A percentile compares a stretch with the other conserved stretches of the same genome.
phyloP scores from a whole-genome alignment of 495 filamentous ascomycete genomes.

The Xylaria venustula region DNA sequence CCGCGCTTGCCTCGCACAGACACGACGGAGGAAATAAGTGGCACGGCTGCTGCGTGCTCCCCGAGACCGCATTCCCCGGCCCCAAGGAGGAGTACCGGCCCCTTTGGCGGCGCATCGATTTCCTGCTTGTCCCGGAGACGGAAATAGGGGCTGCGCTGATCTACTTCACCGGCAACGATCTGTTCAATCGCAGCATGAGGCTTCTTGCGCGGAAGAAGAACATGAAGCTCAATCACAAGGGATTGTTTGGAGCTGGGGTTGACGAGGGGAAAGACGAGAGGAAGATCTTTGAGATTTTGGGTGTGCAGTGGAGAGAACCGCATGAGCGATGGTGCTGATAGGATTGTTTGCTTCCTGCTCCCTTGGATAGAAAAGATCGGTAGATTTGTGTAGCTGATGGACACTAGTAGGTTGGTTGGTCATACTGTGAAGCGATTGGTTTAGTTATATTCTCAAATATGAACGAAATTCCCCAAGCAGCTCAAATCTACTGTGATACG shows the following conservation, averaged over 20 bases:
- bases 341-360: neutral
- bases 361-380: no score
- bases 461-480: no score
- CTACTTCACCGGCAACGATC: constrained; percentile 96
- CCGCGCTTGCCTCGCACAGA: constrained; percentile 40
- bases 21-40: constrained; percentile 63
- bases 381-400: no score
- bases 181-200: constrained; percentile 90
- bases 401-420: no score
- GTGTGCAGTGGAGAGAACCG: constrained; percentile 84
- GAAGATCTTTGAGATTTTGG: constrained; percentile 81
- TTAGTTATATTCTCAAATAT: no score
- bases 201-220: constrained; percentile 79
- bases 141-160: constrained; percentile 87
- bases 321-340: constrained; percentile 72
- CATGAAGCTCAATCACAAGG: constrained; percentile 84
- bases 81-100: constrained; percentile 23
- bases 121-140: constrained; percentile 77
- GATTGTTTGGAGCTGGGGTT: constrained; percentile 72
- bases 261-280: constrained; percentile 77
- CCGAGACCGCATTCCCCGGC: constrained; percentile 28
- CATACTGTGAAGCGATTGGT: no score
- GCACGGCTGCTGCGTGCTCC: constrained; percentile 81
- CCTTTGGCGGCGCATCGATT: constrained; percentile 80
- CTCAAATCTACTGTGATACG: no score